These are phyloP conservation scores for Tulasnella sp. DNA, from an alignment of 768 basidiomycete species.

Conservation along the genomic window DNA sequence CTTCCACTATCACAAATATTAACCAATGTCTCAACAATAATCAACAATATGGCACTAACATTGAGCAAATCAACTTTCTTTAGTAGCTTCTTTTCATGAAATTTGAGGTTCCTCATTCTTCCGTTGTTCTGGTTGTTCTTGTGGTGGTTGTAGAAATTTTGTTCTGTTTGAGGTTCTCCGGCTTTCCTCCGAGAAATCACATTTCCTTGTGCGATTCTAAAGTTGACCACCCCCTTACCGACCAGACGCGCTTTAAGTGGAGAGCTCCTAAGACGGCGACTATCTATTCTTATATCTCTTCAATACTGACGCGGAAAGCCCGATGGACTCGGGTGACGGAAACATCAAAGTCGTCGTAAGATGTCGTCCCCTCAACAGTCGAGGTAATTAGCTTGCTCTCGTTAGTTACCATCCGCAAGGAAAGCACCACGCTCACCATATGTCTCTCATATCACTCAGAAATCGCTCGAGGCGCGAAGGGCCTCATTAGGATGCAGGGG, in stretches of 20 bases:
- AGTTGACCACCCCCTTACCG: no score
- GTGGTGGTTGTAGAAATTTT: background rate
- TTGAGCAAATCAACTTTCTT: constrained; percentile 96
- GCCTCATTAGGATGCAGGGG: constrained; percentile 87
- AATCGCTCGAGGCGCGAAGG: constrained; percentile 83
- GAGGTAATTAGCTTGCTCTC: constrained; percentile 44
- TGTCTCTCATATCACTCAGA: constrained; percentile 37
- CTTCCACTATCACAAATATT: constrained; percentile 59
- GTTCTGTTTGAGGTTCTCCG: background rate
- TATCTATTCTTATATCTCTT: no score
- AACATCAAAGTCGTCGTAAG: constrained; percentile 54
- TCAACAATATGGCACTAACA: constrained; percentile 33
- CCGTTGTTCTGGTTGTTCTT: background rate
- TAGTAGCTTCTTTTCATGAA: constrained; percentile 89
- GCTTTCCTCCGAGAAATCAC: background rate
- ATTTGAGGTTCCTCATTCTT: constrained; percentile 77
- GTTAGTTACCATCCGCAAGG: constrained; percentile 59
- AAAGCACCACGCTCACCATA: constrained; percentile 28
- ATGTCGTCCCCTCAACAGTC: constrained; percentile 91
- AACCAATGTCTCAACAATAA: background rate
- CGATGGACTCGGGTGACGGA: constrained; percentile 16
- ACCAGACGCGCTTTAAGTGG: background rate
- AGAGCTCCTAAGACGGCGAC: no score
- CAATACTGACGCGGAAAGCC: no score
- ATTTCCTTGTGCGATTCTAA: no score